These are phyloP conservation scores for Acephala macrosclerotiorum DNA, from an alignment of 2,329 filamentous ascomycete genomes.

Conservation along the genomic window DNA sequence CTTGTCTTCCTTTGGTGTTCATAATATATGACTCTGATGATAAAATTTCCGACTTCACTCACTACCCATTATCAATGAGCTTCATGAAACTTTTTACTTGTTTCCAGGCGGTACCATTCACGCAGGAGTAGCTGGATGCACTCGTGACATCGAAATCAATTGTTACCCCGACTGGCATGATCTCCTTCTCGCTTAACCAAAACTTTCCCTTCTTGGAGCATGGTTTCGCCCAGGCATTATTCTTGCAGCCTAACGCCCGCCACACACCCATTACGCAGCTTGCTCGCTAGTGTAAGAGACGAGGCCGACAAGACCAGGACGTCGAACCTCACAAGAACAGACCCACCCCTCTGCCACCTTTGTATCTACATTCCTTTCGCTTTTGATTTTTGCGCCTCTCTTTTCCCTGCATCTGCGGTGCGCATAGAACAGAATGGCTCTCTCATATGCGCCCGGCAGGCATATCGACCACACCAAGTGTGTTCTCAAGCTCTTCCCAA, in stretches of 20 bases:
- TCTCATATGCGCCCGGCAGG: conserved; percentile 41
- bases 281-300: not conserved
- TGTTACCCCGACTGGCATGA: too few species aligned
- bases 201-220: not conserved
- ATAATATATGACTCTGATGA: too few species aligned
- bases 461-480: conserved; percentile 46
- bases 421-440: conserved; percentile 39
- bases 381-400: conserved; percentile 16
- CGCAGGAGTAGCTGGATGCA: too few species aligned
- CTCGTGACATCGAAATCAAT: too few species aligned
- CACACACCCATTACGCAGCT: not conserved
- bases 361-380: conserved; percentile 24
- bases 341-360: not conserved
- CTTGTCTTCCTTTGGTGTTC: too few species aligned
- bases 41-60: too few species aligned
- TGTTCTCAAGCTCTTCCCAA: conserved; percentile 28
- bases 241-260: not conserved
- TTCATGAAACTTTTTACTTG: too few species aligned
- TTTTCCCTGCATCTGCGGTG: conserved; percentile 17
- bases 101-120: too few species aligned
- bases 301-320: conserved; percentile 4
- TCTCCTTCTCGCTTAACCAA: not conserved
- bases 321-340: not conserved
- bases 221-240: not conserved
- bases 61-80: too few species aligned